Evolutionary conservation across 768 basidiomycete genomes (phyloP).

Genomic region (Hydnomerulius pinastri): DNA sequence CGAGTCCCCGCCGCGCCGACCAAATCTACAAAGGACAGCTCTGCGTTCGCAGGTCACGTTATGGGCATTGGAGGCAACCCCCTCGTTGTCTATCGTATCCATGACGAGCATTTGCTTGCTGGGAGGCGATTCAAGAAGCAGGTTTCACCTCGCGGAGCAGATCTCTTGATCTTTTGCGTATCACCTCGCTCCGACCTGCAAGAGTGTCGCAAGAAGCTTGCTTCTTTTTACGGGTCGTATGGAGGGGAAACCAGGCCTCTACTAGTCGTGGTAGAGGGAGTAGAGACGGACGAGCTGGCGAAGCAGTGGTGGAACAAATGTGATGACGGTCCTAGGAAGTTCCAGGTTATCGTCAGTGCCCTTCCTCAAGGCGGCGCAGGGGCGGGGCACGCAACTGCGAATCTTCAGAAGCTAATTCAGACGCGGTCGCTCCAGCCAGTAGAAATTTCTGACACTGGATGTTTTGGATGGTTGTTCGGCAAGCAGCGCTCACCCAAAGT

Average conservation of each 20-base stretch:
- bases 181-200: constrained; percentile 6
- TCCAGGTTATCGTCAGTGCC: constrained; percentile 25
- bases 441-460: constrained; percentile 18
- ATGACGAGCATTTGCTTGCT: constrained; percentile 21
- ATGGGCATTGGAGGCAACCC: constrained; percentile 21
- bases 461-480: constrained; percentile 20
- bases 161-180: constrained; percentile 26
- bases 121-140: constrained; percentile 28
- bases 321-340: constrained; percentile 2
- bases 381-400: constrained; percentile 4
- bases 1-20: constrained; percentile 4
- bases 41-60: constrained; percentile 20
- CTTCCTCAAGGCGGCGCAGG: constrained; percentile 12
- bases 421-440: constrained; percentile 26
- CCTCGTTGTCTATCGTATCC: constrained; percentile 20
- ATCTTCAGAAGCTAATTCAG: constrained; percentile 16
- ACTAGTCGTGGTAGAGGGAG: constrained; percentile 25
- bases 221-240: constrained; percentile 20
- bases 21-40: constrained; percentile 10
- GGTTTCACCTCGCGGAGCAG: constrained; percentile 20
- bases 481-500: constrained; percentile 7
- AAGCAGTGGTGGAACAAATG: constrained; percentile 21
- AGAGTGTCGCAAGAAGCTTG: constrained; percentile 13
- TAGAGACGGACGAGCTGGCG: constrained; percentile 19
- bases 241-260: constrained; percentile 29